These are phyloP conservation scores for Paratinospora sagittata DNA, from an alignment of 164 flowering plant species.

Conservation along the genomic window DNA sequence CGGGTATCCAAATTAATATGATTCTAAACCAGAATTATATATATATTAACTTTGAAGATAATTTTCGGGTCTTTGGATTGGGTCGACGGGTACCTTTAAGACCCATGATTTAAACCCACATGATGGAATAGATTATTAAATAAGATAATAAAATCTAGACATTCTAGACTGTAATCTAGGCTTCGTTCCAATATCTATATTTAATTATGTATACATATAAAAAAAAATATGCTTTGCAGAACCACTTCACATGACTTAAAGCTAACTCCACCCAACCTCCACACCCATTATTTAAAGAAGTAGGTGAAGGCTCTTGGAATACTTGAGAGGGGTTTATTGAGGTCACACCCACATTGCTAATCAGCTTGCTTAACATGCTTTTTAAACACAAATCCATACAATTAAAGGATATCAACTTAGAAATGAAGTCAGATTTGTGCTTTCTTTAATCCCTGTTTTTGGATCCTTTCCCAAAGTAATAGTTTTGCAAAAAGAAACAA, in stretches of 20 bases:
- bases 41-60: too few relatives aligned
- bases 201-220: constrained; percentile 18
- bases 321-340: constrained; percentile 25
- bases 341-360: constrained; percentile 41
- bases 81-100: background rate
- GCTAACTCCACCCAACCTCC: constrained; percentile 66
- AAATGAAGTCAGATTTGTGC: constrained; percentile 29
- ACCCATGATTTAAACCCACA: background rate
- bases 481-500: constrained; percentile 36
- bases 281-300: constrained; percentile 30
- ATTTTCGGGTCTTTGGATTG: background rate
- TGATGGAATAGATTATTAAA: background rate
- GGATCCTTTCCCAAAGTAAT: constrained; percentile 46
- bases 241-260: constrained; percentile 68
- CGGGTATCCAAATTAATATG: background rate
- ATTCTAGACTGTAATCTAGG: constrained; percentile 42
- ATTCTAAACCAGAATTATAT: too few relatives aligned
- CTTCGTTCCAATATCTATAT: constrained; percentile 20
- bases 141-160: constrained; percentile 15
- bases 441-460: constrained; percentile 26
- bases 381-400: constrained; percentile 44
- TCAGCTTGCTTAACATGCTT: constrained; percentile 38
- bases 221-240: constrained; percentile 13
- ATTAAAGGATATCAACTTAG: constrained; percentile 36
- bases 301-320: constrained; percentile 50